phyloP scores from a whole-genome alignment of 2,329 filamentous ascomycete genomes.

The Colletotrichum scovillei region DNA sequence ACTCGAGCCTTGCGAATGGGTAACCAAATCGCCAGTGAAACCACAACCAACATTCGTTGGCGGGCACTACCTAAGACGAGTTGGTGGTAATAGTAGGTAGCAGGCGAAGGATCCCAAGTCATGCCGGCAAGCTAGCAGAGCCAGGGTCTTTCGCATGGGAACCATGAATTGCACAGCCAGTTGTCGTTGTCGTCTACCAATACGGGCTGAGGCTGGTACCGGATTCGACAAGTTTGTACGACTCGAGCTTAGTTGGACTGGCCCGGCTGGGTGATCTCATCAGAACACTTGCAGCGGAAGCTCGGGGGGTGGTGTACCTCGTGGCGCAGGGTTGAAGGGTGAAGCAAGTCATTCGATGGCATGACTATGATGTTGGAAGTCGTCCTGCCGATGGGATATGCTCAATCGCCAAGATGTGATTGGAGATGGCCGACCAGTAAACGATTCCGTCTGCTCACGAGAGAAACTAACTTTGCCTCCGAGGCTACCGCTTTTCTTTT shows the following conservation, averaged over 20 bases:
- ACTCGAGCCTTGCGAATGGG: neutral
- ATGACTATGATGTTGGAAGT: neutral
- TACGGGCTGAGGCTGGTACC: neutral
- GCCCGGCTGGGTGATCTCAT: slow-evolving; percentile 13
- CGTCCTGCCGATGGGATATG: neutral
- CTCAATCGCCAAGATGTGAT: slow-evolving; percentile 22
- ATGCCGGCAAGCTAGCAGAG: neutral
- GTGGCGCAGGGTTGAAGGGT: neutral
- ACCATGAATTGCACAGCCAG: neutral
- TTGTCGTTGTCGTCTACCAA: neutral
- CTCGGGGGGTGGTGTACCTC: neutral
- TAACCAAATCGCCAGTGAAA: neutral
- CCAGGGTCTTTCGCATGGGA: neutral
- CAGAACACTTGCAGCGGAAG: neutral
- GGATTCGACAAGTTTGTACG: slow-evolving; percentile 15
- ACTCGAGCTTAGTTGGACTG: neutral
- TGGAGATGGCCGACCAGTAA: neutral
- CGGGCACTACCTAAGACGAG: neutral
- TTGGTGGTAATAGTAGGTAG: neutral
- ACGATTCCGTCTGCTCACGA: neutral
- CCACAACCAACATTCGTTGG: neutral
- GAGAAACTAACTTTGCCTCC: neutral
- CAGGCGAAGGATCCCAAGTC: neutral
- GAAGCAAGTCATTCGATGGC: neutral
- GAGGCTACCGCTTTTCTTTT: neutral